Conservation (phyloP, 768 basidiomycete species). For the Termitomyces sp. region DNA sequence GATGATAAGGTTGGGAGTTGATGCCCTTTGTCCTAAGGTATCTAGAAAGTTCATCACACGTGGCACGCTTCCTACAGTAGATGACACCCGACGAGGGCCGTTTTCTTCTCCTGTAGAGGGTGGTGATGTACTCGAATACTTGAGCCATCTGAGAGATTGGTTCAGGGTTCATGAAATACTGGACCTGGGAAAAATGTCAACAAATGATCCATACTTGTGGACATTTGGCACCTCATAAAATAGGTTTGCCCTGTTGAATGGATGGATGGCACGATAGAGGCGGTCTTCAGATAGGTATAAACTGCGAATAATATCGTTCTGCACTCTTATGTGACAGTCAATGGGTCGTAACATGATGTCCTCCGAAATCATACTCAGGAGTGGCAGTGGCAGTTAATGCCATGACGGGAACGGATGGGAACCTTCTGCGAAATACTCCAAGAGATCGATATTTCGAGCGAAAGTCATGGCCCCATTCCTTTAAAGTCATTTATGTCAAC, state of each 20-base stretch:
- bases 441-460: constrained; percentile 68
- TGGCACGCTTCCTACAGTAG: constrained; percentile 65
- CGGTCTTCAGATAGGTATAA: constrained; percentile 53
- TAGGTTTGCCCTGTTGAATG: constrained; percentile 76
- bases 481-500: background rate
- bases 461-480: constrained; percentile 89
- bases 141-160: constrained; percentile 55
- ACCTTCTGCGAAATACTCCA: constrained; percentile 63
- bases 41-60: constrained; percentile 62
- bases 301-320: constrained; percentile 64
- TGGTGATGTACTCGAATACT: constrained; percentile 60
- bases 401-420: constrained; percentile 76
- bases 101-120: constrained; percentile 54
- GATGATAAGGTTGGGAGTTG: constrained; percentile 69
- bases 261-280: constrained; percentile 64
- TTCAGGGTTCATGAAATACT: constrained; percentile 53
- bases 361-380: constrained; percentile 36
- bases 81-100: constrained; percentile 66
- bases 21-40: constrained; percentile 66
- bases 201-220: background rate
- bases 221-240: constrained; percentile 66
- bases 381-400: constrained; percentile 86
- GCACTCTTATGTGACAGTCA: constrained; percentile 45
- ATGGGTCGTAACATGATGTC: background rate
- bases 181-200: constrained; percentile 41